A percentile compares a stretch with the other conserved stretches of the same genome.
These are phyloP conservation scores for Usnea hakonensis DNA, from an alignment of 495 filamentous ascomycete species.

Conservation along the genomic window DNA sequence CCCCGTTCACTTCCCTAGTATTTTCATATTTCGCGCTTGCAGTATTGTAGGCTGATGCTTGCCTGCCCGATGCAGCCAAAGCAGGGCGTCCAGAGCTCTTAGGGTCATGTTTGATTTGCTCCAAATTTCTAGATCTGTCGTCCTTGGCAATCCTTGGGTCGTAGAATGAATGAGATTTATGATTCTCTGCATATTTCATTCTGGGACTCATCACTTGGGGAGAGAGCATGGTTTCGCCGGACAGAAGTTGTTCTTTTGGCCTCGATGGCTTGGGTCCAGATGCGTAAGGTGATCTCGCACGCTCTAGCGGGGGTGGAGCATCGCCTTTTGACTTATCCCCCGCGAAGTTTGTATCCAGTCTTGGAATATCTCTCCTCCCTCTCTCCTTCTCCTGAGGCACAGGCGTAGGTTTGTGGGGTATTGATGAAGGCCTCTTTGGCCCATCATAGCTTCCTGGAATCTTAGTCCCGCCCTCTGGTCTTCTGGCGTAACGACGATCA, in stretches of 20 bases:
- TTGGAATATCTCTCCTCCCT: constrained; percentile 8
- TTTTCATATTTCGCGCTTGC: background rate
- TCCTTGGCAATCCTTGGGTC: background rate
- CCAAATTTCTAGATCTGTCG: background rate
- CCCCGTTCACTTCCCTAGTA: background rate
- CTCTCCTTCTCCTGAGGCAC: background rate
- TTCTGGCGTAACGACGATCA: constrained; percentile 15
- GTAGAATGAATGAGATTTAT: constrained; percentile 4
- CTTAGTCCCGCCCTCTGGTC: constrained; percentile 10
- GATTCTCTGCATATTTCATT: background rate
- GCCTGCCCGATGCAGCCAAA: constrained; percentile 4
- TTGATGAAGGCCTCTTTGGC: constrained; percentile 5
- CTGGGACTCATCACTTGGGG: constrained; percentile 21
- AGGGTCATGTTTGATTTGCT: constrained; percentile 1
- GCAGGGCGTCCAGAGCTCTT: constrained; percentile 1
- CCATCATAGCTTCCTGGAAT: constrained; percentile 12
- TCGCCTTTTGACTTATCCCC: constrained; percentile 11
- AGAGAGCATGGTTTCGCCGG: constrained; percentile 23
- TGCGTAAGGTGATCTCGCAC: constrained; percentile 20
- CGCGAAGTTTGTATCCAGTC: constrained; percentile 17
- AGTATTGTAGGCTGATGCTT: constrained; percentile 1
- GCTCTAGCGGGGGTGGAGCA: constrained; percentile 11
- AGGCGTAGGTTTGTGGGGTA: background rate
- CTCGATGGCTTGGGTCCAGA: constrained; percentile 11
- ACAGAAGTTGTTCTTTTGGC: constrained; percentile 9